These are phyloP conservation scores for Austroboletus novae-zelandiae DNA, from an alignment of 1,284 basidiomycete species.

Conservation along the genomic window DNA sequence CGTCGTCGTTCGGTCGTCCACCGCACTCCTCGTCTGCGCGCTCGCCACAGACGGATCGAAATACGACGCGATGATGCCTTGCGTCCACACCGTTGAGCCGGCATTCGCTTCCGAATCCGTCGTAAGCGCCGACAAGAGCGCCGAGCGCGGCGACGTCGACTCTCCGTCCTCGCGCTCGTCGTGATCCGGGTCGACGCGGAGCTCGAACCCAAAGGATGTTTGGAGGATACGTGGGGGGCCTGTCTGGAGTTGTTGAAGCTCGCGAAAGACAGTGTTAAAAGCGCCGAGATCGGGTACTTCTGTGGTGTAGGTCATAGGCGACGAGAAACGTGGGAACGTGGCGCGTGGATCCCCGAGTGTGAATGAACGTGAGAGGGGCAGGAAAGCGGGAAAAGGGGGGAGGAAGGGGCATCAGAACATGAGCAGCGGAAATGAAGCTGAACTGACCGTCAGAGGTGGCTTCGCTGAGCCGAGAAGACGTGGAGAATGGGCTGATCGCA, in stretches of 20 bases:
- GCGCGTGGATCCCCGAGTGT: not conserved
- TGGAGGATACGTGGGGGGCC: constrained; percentile 31
- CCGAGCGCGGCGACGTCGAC: constrained; percentile 30
- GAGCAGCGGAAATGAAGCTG: not conserved
- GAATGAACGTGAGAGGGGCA: not conserved
- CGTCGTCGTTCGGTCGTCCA: constrained; percentile 26
- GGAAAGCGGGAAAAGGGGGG: not conserved
- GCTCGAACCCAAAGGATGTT: constrained; percentile 8
- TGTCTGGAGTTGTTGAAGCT: constrained; percentile 56
- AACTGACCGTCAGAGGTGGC: constrained; percentile 64
- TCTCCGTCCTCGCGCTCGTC: constrained; percentile 27
- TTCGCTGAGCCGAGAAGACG: constrained; percentile 45
- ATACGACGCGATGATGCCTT: constrained; percentile 58
- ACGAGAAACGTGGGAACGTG: constrained; percentile 1
- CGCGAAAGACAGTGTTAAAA: constrained; percentile 69
- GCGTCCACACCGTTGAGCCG: constrained; percentile 65
- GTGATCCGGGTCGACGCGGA: constrained; percentile 12
- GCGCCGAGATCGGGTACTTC: constrained; percentile 76
- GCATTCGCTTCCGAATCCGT: constrained; percentile 45
- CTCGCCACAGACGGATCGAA: constrained; percentile 24
- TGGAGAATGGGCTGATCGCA: constrained; percentile 29
- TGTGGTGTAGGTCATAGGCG: constrained; percentile 3
- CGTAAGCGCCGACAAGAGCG: constrained; percentile 12
- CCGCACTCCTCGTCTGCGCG: constrained; percentile 28
- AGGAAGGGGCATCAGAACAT: not conserved